Conservation (phyloP, 2,329 filamentous ascomycete genomes). For the Pyrenochaeta sp. region DNA sequence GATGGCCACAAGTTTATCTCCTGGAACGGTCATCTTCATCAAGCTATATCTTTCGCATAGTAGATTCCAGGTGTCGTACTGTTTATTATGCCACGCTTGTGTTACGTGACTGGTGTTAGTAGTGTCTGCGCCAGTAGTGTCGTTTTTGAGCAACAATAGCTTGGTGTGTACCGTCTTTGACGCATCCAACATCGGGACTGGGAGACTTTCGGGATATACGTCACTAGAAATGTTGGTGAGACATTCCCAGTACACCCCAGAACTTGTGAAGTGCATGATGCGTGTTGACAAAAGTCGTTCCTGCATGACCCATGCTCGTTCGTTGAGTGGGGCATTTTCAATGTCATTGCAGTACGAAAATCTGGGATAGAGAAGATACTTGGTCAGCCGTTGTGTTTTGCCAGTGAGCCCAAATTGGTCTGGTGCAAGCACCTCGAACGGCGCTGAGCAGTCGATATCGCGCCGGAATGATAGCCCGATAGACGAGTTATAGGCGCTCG, state of each 20-base stretch:
- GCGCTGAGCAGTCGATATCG: not conserved
- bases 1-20: not conserved
- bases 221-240: not conserved
- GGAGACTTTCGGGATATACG: not conserved
- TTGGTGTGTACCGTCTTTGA: not conserved
- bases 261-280: slow-evolving; percentile 14
- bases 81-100: not conserved
- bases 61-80: not conserved
- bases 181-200: not conserved
- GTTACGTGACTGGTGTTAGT: not conserved
- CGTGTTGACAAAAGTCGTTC: slow-evolving; percentile 17
- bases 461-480: not conserved
- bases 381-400: not conserved
- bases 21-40: not conserved
- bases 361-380: not conserved
- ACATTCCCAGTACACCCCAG: slow-evolving; percentile 21
- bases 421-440: not conserved
- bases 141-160: not conserved
- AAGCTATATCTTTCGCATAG: not conserved
- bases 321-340: not conserved
- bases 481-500: not conserved
- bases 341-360: not conserved
- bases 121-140: too few species aligned
- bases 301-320: slow-evolving; percentile 20
- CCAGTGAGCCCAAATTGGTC: not conserved